phyloP scores from a whole-genome alignment of 225 moss, liverwort and hornwort species.

The Pleurozium schreberi region DNA sequence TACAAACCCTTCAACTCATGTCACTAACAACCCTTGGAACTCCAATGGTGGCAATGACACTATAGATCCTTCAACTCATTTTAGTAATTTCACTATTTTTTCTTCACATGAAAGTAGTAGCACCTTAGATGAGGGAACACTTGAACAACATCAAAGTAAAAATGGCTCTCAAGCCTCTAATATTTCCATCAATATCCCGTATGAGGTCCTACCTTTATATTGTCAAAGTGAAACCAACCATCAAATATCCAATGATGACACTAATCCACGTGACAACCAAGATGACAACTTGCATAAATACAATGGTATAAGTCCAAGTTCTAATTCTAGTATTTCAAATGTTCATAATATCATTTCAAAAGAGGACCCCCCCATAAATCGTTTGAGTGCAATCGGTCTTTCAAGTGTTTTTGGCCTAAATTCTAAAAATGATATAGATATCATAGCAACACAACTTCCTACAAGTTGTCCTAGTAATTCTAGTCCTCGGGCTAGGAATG shows the following conservation, averaged over 20 bases:
- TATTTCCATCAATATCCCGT: not conserved
- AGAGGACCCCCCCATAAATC: rapidly evolving
- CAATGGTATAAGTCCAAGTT: not conserved
- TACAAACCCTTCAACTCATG: not conserved
- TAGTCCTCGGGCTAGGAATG: not conserved
- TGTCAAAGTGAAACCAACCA: not conserved
- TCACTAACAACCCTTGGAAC: not conserved
- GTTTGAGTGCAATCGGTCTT: not conserved
- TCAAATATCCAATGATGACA: not conserved
- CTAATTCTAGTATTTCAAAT: not conserved
- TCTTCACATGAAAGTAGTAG: not conserved
- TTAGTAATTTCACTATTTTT: not conserved
- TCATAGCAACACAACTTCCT: not conserved
- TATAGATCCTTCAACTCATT: not conserved
- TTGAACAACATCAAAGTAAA: not conserved
- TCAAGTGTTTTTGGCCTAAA: not conserved
- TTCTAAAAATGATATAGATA: not conserved
- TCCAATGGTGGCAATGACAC: not conserved
- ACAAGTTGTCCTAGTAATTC: not conserved
- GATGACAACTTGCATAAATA: not conserved
- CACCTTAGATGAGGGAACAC: not conserved
- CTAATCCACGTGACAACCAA: not conserved
- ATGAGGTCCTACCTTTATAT: not conserved
- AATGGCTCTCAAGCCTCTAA: not conserved
- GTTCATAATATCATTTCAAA: not conserved